phyloP scores from a whole-genome alignment of 2,329 filamentous ascomycete genomes.

The Colletotrichum sidae region DNA sequence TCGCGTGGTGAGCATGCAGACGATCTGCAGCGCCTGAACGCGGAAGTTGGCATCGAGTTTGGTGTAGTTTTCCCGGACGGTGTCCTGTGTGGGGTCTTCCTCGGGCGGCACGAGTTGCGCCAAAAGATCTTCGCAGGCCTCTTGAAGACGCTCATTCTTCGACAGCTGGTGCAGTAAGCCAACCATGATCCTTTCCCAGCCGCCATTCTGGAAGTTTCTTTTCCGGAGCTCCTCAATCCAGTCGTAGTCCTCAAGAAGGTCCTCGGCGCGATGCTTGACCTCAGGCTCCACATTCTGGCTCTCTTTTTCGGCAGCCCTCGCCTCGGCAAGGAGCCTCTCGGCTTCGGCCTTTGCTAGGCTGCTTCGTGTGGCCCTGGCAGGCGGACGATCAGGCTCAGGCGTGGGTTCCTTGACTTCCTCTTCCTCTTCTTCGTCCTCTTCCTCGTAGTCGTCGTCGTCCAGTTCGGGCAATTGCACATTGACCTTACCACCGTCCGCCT shows the following conservation, averaged over 20 bases:
- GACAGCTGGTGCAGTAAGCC: constrained; percentile 89
- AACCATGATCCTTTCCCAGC: constrained; percentile 91
- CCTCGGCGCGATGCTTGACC: constrained; percentile 76
- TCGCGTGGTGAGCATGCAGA: constrained; percentile 86
- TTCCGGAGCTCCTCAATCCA: constrained; percentile 89
- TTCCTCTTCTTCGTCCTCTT: constrained; percentile 71
- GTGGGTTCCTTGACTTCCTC: constrained; percentile 66
- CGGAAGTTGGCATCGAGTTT: constrained; percentile 86
- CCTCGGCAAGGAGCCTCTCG: constrained; percentile 73
- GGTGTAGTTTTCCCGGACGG: constrained; percentile 77
- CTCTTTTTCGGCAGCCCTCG: constrained; percentile 63
- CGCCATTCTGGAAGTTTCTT: constrained; percentile 87
- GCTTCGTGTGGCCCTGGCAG: constrained; percentile 82
- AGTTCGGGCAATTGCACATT: constrained; percentile 83
- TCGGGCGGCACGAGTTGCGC: constrained; percentile 84
- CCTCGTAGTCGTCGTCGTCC: constrained; percentile 77
- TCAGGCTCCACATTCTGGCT: constrained; percentile 55
- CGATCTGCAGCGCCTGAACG: constrained; percentile 82
- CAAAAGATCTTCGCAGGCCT: constrained; percentile 83
- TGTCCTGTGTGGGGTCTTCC: constrained; percentile 79
- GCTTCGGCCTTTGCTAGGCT: constrained; percentile 86
- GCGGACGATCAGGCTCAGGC: constrained; percentile 77
- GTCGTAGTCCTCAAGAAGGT: constrained; percentile 78
- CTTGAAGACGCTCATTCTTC: constrained; percentile 75
- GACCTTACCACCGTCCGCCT: constrained; percentile 81